These are phyloP conservation scores for Cytospora paraplurivora DNA, from an alignment of 2,329 filamentous ascomycete species.

Conservation along the genomic window DNA sequence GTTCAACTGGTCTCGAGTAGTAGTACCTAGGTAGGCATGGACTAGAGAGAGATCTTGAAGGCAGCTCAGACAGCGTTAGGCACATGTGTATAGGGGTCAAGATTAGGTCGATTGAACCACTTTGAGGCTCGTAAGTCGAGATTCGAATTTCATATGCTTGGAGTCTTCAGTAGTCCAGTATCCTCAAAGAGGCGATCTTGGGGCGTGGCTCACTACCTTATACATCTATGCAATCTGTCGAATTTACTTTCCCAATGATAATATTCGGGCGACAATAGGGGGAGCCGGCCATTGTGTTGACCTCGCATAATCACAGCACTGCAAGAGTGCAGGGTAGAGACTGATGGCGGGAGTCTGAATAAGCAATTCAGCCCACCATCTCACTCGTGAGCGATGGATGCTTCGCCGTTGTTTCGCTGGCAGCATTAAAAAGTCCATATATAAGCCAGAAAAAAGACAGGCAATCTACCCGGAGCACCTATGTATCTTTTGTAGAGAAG, in stretches of 20 bases:
- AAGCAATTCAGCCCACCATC: not conserved
- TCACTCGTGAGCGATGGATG: not conserved
- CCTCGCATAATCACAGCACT: not conserved
- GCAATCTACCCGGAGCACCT: conserved; percentile 5
- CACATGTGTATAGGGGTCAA: too few relatives aligned
- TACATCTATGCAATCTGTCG: too few relatives aligned
- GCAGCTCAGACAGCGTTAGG: too few relatives aligned
- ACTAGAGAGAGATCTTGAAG: not conserved
- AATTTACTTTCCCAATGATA: too few relatives aligned
- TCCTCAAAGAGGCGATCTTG: too few relatives aligned
- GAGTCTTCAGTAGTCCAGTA: too few relatives aligned
- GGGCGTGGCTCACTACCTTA: too few relatives aligned
- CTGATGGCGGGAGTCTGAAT: not conserved
- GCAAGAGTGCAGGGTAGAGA: not conserved
- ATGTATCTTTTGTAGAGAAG: not conserved
- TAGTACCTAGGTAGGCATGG: not conserved
- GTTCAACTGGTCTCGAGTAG: not conserved
- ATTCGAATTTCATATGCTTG: too few relatives aligned
- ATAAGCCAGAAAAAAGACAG: not conserved
- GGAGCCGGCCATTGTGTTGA: not conserved
- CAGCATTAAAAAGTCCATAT: not conserved
- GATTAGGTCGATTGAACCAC: too few relatives aligned
- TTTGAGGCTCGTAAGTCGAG: too few relatives aligned
- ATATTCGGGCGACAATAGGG: too few relatives aligned
- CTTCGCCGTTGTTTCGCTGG: not conserved